These are phyloP conservation scores for Pogostemon cablin DNA, from an alignment of 257 asterid species.

Conservation along the genomic window DNA sequence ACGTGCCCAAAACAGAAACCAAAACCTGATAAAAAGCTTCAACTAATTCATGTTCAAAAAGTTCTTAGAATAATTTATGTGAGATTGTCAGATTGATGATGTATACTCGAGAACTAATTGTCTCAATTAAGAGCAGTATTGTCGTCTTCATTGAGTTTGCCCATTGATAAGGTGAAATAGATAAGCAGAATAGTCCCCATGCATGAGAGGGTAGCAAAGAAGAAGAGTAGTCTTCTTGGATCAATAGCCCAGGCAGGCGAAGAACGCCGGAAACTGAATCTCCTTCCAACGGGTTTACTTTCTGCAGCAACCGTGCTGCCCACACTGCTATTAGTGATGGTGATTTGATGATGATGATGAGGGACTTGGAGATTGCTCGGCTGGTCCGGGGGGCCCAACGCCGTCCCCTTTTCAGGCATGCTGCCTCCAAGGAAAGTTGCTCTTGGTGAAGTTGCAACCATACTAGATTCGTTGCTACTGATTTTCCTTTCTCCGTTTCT, in stretches of 20 bases:
- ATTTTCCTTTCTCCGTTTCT: conserved; percentile 54
- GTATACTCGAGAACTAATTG: not conserved
- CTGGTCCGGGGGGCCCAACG: conserved; percentile 57
- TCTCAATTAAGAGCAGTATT: conserved; percentile 27
- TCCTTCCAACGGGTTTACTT: conserved; percentile 41
- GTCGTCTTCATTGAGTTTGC: conserved; percentile 39
- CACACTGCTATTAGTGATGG: conserved; percentile 49
- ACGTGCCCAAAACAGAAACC: conserved; percentile 14
- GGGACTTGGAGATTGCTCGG: conserved; percentile 48
- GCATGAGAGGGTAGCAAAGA: conserved; percentile 84
- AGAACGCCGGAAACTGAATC: conserved; percentile 62
- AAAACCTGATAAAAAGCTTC: not conserved
- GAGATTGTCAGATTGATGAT: not conserved
- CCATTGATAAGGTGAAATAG: conserved; percentile 58
- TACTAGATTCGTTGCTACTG: conserved; percentile 35
- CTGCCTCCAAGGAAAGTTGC: conserved; percentile 51
- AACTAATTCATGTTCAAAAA: not conserved
- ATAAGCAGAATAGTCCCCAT: conserved; percentile 66
- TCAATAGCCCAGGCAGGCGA: conserved; percentile 39
- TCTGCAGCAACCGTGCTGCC: conserved; percentile 38
- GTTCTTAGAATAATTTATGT: not conserved
- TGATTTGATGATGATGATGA: conserved; percentile 80
- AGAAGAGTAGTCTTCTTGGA: conserved; percentile 72
- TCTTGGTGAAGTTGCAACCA: conserved; percentile 47
- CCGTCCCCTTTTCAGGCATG: conserved; percentile 71